A percentile compares a stretch with the other conserved stretches of the same genome.
phyloP scores from a whole-genome alignment of 2,329 filamentous ascomycete species.

The Pestalotiopsis fici region DNA sequence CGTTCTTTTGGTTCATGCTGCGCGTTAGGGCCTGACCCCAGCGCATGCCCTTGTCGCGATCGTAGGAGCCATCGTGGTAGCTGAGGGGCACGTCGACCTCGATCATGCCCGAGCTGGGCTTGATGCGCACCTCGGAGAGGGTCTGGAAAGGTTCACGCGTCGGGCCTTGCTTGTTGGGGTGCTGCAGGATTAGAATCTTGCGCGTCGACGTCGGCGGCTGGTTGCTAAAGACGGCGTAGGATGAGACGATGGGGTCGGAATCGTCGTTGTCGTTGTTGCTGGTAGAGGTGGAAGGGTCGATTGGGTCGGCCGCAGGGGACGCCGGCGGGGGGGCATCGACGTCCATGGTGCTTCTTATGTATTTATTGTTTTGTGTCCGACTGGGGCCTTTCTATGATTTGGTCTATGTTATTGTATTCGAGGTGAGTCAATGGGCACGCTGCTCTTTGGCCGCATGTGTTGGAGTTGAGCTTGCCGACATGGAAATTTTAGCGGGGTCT shows the following conservation, averaged over 20 bases:
- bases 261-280: slow-evolving; percentile 32
- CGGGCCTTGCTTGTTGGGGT: slow-evolving; percentile 71
- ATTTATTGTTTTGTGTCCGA: neutral
- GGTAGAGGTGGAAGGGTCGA: neutral
- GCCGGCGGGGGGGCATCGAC: slow-evolving; percentile 10
- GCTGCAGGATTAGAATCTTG: slow-evolving; percentile 82
- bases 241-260: slow-evolving; percentile 69
- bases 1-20: slow-evolving; percentile 58
- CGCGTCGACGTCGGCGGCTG: slow-evolving; percentile 63
- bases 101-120: slow-evolving; percentile 78
- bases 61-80: slow-evolving; percentile 70
- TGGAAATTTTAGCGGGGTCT: slow-evolving; percentile 14
- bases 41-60: slow-evolving; percentile 76
- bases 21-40: slow-evolving; percentile 79
- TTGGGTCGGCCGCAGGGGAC: slow-evolving; percentile 11
- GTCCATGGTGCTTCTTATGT: slow-evolving; percentile 15
- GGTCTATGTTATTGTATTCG: neutral
- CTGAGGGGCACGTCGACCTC: slow-evolving; percentile 90
- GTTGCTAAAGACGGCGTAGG: slow-evolving; percentile 87
- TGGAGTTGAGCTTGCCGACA: neutral
- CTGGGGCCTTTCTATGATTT: neutral
- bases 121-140: slow-evolving; percentile 78
- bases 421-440: neutral
- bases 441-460: neutral
- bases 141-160: slow-evolving; percentile 57